A percentile compares a stretch with the other conserved stretches of the same genome.
phyloP scores from a whole-genome alignment of 1,139 yeast species.

The Yamadazyma membranifaciens region DNA sequence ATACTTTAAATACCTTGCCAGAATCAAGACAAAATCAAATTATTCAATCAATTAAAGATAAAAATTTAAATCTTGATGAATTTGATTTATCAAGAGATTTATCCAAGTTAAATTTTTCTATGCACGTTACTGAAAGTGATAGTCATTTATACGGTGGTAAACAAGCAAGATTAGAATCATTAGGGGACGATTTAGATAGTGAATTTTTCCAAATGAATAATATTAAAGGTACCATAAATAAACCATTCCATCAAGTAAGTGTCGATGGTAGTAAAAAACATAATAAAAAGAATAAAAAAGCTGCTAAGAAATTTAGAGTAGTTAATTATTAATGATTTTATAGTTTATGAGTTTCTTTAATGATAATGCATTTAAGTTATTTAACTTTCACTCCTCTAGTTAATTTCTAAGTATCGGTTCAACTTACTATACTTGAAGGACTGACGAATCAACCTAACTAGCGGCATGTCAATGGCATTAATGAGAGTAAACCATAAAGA shows the following conservation, averaged over 20 bases:
- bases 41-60: constrained; percentile 53
- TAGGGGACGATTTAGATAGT: constrained; percentile 76
- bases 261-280: constrained; percentile 58
- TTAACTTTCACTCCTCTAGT: too few species aligned
- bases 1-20: constrained; percentile 62
- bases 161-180: constrained; percentile 74
- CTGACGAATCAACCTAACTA: too few species aligned
- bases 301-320: constrained; percentile 46
- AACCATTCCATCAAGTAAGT: constrained; percentile 69
- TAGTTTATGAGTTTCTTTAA: too few species aligned
- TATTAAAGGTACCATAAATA: constrained; percentile 59
- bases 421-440: too few species aligned
- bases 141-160: constrained; percentile 68
- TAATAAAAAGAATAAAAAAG: constrained; percentile 73
- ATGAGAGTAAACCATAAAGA: too few species aligned
- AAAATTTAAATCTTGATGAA: constrained; percentile 48
- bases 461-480: too few species aligned
- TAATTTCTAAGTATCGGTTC: too few species aligned
- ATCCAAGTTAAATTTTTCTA: constrained; percentile 71
- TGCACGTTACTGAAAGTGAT: constrained; percentile 50
- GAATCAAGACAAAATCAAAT: constrained; percentile 75
- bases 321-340: constrained; percentile 23
- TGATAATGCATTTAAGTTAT: background rate
- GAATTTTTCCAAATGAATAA: constrained; percentile 75
- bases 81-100: constrained; percentile 72